Percentiles rank a stretch among this genome's conserved stretches.
phyloP scores from a whole-genome alignment of 306 rosid genomes.

The Ochetophila trinervis region DNA sequence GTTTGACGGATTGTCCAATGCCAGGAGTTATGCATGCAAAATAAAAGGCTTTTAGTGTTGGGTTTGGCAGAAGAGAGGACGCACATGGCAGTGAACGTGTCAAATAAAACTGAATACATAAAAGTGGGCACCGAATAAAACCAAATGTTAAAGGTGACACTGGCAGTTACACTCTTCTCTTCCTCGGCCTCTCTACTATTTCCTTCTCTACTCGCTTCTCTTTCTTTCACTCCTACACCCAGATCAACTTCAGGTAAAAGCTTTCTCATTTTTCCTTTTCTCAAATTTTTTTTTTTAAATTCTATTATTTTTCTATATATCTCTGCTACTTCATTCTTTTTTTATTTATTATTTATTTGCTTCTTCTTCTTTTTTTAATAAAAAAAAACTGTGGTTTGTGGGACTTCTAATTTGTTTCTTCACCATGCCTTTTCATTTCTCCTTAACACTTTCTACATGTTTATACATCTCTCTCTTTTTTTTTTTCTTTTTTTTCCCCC shows the following conservation, averaged over 20 bases:
- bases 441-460: no score
- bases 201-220: not conserved
- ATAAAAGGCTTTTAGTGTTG: not conserved
- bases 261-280: not conserved
- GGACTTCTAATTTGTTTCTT: no score
- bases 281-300: no score
- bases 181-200: not conserved
- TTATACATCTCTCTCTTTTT: no score
- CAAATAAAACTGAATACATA: constrained; percentile 1
- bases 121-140: constrained; percentile 14
- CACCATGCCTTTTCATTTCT: no score
- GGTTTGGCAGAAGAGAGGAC: not conserved
- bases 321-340: no score
- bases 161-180: constrained; percentile 30
- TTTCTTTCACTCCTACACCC: constrained; percentile 12
- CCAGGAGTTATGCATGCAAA: no score
- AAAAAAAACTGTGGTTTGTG: no score
- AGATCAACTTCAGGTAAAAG: constrained; percentile 26
- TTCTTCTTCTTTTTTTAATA: no score
- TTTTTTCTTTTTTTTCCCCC: no score
- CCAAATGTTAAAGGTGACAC: constrained; percentile 21
- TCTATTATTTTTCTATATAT: no score
- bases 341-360: no score
- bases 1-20: not conserved
- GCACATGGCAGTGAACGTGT: constrained; percentile 37